Base-by-base conservation (phyloP, 768 basidiomycete species). In the Melanogaster broomeanus region DNA sequence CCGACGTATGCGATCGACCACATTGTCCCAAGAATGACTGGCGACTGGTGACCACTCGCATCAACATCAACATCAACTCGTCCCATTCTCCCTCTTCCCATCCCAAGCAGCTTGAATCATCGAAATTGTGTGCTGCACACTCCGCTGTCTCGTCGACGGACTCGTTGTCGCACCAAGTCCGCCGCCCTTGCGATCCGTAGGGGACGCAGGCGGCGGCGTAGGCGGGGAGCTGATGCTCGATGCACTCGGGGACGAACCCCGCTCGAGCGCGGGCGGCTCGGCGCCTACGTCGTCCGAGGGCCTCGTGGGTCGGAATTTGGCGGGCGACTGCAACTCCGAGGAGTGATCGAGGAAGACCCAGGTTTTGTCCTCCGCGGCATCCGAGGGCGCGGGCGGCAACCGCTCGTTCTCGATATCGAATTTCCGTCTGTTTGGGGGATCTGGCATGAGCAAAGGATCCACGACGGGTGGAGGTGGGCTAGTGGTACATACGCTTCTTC, bases 401-500 rank as follows among this genome's bases (percentile, higher is more conserved):
- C 64, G 64, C 41, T 65, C 64, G 30, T 65, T 65, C 42, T 65
- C 64, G 22, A 65, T 63, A 50, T 65, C 64, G 10, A 60, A 65
- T 22, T 45, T 39, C 13, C 64, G 64, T 48, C 64, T 65, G 27
- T 41, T 18, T 18, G 13, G 10, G 10, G 7, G 4, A 38, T 15
- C 25, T 13, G 25, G 3, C n/a, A 24, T 34, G 11, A 16, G 24
- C 22, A 22, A 13, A 27, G 33, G n/a, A 39, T 21, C 25, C 6
- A 9, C 0, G 48, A 16, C 6, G 42, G 10, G 28, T 0, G 24
- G 18, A n/a, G 19, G 46, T 12, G 38, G 4, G n/a, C n/a, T n/a
- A 38, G 30, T 10, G 28, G 24, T 6, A 78, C 83, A 48, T 65
- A 84, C 82, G 86, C 86, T 56, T 87, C 85, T 39, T 81, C 80